A percentile compares a stretch with the other conserved stretches of the same genome.
Evolutionary conservation across 1,139 yeast species (phyloP).

Genomic region (Kodamaea ohmeri): DNA sequence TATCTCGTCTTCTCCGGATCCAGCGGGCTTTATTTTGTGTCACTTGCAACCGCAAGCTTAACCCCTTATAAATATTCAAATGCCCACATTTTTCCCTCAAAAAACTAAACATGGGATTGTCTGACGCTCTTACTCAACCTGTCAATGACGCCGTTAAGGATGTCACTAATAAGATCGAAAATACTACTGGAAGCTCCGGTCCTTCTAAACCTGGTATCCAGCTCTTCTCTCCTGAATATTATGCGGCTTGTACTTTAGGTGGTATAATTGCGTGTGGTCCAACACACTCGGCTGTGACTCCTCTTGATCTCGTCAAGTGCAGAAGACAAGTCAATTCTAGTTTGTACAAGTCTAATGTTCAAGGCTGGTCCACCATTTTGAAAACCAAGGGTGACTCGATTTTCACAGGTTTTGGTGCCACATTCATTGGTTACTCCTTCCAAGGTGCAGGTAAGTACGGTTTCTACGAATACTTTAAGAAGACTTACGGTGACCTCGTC

Average conservation of each 20-base stretch:
- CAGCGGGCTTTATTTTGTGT: neutral
- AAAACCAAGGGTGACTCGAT: constrained; percentile 75
- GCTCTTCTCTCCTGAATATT: constrained; percentile 69
- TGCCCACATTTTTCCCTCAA: neutral
- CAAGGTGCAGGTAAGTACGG: constrained; percentile 98
- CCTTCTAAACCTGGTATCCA: constrained; percentile 32
- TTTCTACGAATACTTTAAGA: constrained; percentile 85
- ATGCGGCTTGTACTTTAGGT: constrained; percentile 81
- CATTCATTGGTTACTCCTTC: constrained; percentile 83
- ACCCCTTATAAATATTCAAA: neutral
- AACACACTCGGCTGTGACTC: constrained; percentile 89
- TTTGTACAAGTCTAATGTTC: constrained; percentile 69
- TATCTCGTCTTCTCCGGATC: neutral
- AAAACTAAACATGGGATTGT: constrained; percentile 20
- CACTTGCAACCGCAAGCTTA: neutral
- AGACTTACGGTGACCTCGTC: constrained; percentile 63
- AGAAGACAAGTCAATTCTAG: constrained; percentile 80
- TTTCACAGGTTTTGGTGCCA: constrained; percentile 87
- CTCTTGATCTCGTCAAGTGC: constrained; percentile 88
- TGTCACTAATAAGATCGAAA: constrained; percentile 15
- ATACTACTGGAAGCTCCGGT: constrained; percentile 12
- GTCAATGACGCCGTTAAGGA: constrained; percentile 27
- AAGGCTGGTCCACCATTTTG: constrained; percentile 75
- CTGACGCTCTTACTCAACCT: constrained; percentile 35
- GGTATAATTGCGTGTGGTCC: constrained; percentile 95